These are phyloP conservation scores for Sambucus nigra DNA, from an alignment of 129 eudicot species.

Conservation along the genomic window DNA sequence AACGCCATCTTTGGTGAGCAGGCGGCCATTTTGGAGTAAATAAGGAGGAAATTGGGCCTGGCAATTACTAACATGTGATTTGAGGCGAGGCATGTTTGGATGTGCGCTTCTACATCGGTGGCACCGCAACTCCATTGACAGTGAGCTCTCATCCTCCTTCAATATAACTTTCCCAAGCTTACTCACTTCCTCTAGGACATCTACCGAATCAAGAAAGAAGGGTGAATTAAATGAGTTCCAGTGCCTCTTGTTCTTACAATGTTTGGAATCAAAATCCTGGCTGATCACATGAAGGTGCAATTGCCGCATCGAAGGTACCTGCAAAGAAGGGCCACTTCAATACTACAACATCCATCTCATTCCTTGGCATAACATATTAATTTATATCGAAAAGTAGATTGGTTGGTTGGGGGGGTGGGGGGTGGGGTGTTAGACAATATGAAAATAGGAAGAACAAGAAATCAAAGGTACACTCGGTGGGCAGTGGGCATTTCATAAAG, in stretches of 20 bases:
- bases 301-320: slow-evolving; percentile 97
- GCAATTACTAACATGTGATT: slow-evolving; percentile 66
- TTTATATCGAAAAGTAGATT: too few species aligned
- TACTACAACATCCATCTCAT: too few species aligned
- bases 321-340: slow-evolving; percentile 8
- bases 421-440: too few species aligned
- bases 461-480: too few species aligned
- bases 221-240: slow-evolving; percentile 86
- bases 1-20: slow-evolving; percentile 13
- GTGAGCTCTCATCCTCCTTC: slow-evolving; percentile 37
- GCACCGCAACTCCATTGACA: slow-evolving; percentile 81
- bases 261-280: slow-evolving; percentile 80
- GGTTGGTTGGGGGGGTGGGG: too few species aligned
- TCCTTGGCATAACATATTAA: too few species aligned
- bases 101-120: slow-evolving; percentile 86
- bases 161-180: slow-evolving; percentile 42
- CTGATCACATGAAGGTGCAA: slow-evolving; percentile 95
- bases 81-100: slow-evolving; percentile 85
- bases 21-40: slow-evolving; percentile 50
- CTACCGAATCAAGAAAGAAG: slow-evolving; percentile 75
- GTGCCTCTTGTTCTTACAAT: slow-evolving; percentile 87
- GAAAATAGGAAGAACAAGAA: too few species aligned
- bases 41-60: slow-evolving; percentile 51
- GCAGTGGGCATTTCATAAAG: too few species aligned
- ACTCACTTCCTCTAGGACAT: slow-evolving; percentile 61